Evolutionary conservation across 768 basidiomycete genomes (phyloP).

Genomic region (Daedalea quercina): DNA sequence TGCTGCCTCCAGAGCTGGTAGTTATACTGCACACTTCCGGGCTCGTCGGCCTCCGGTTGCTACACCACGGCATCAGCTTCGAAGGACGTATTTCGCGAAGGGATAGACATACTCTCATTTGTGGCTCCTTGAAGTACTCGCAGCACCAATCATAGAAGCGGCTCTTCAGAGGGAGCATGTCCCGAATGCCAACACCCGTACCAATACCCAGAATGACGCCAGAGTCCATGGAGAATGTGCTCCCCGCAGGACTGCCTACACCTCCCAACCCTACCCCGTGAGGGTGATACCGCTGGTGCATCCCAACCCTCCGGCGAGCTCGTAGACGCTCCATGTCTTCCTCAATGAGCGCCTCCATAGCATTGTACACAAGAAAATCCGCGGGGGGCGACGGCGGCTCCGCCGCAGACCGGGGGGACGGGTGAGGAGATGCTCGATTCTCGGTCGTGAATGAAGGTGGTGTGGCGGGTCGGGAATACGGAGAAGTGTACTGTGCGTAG

Average conservation of each 20-base stretch:
- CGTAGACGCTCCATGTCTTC: constrained; percentile 91
- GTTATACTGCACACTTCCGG: constrained; percentile 89
- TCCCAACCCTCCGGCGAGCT: constrained; percentile 47
- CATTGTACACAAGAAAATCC: constrained; percentile 66
- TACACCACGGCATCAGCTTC: constrained; percentile 24
- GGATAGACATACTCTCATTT: constrained; percentile 80
- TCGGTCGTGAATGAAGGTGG: constrained; percentile 7
- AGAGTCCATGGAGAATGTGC: constrained; percentile 74
- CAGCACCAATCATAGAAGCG: constrained; percentile 93
- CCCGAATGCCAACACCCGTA: constrained; percentile 74
- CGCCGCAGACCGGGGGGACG: constrained; percentile 14
- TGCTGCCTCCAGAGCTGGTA: constrained; percentile 93
- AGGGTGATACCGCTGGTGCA: constrained; percentile 34
- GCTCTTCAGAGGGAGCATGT: constrained; percentile 86
- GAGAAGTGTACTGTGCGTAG: constrained; percentile 68
- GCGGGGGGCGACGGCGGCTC: constrained; percentile 27
- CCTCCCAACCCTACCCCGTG: constrained; percentile 32
- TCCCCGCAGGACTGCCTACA: constrained; percentile 63
- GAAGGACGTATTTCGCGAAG: background rate
- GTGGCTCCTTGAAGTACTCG: constrained; percentile 97
- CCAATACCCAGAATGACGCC: constrained; percentile 73
- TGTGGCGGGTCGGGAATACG: constrained; percentile 55
- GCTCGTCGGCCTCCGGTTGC: constrained; percentile 95
- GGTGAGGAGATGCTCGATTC: constrained; percentile 21
- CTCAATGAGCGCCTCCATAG: constrained; percentile 85